Evolutionary conservation across 176 grass and related monocot species (phyloP), one percentile per base, ranked within the genome.

Genomic region (Carex parvula): DNA sequence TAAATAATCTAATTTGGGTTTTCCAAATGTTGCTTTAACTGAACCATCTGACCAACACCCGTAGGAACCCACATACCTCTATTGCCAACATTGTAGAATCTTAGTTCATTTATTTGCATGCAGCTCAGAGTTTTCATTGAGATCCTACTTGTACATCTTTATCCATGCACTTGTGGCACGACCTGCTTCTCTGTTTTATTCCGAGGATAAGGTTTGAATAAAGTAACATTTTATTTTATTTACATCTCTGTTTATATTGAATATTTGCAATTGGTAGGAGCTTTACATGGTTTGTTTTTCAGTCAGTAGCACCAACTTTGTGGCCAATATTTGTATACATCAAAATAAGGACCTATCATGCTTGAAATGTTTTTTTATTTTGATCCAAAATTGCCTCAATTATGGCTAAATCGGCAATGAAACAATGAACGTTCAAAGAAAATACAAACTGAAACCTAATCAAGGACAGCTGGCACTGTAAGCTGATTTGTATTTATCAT

Each of bases 131-230:
- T 93, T 94, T 90, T 93, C 93, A 70, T 85, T 99, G 71, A 84
- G 96, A 73, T 99, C 96, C 50, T 99, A 99, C 90, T 70, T 99
- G 65, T 99, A 99, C 90, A 82, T 99, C 86, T 89, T 95, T 70
- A 86, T 95, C 87, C 96, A 99, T 81, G 89, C 64, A 84, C 37
- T 99, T 64, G 91, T 93, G 69, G 96, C 96, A 82, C 85, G 84
- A 42, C 96, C 96, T 81, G 91, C 93, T 90, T 99, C 93, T 77
- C 60, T 91, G 42, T 85, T 99, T 83, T 99, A 89, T 72, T 83
- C 50, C 4, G 93, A 95, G 33, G 77, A 99, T 77, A 99, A 99
- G 96, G 96, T 99, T 88, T 57, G 74, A 71, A 60, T 17, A 60
- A 65, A 22, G 5, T 14, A 17, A 2, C 12, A 13, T 76, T 77